These are phyloP conservation scores for Gossypium turneri DNA, from an alignment of 345 rosid species.

Conservation along the genomic window DNA sequence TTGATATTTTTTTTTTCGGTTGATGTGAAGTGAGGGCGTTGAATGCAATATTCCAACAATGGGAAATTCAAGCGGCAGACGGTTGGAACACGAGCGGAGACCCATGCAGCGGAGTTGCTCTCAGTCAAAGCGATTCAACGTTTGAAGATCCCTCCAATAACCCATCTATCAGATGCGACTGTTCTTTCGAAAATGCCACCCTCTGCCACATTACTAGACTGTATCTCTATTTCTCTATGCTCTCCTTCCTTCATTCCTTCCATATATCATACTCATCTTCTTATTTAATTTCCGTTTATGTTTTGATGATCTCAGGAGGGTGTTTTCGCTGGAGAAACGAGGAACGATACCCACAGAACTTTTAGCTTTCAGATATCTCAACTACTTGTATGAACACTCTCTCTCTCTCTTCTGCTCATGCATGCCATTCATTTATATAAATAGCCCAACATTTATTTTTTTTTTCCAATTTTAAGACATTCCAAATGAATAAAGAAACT, in stretches of 20 bases:
- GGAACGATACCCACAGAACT: slow-evolving; percentile 34
- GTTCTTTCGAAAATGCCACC: slow-evolving; percentile 33
- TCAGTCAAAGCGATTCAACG: slow-evolving; percentile 18
- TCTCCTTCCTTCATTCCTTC: not conserved
- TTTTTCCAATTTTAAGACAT: not conserved
- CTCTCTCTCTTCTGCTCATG: not conserved
- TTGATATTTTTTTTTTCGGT: no score
- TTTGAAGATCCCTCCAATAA: slow-evolving; percentile 28
- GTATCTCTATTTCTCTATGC: not conserved
- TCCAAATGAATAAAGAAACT: no score
- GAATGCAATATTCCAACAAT: slow-evolving; percentile 44
- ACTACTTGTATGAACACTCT: not conserved
- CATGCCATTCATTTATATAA: not conserved
- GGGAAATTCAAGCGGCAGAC: slow-evolving; percentile 30
- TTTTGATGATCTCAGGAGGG: slow-evolving; percentile 23
- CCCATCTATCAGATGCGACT: slow-evolving; percentile 61
- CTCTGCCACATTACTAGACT: slow-evolving; percentile 11
- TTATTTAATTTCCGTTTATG: not conserved
- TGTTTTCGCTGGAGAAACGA: slow-evolving; percentile 14
- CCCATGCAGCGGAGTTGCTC: slow-evolving; percentile 51
- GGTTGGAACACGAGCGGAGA: slow-evolving; percentile 57
- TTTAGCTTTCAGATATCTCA: slow-evolving; percentile 19
- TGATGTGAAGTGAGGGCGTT: slow-evolving; percentile 31
- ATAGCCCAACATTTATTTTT: not conserved
- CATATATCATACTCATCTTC: not conserved